A percentile compares a stretch with the other conserved stretches of the same genome.
phyloP scores from a whole-genome alignment of 495 filamentous ascomycete genomes.

The Podospora pseudoanserina region DNA sequence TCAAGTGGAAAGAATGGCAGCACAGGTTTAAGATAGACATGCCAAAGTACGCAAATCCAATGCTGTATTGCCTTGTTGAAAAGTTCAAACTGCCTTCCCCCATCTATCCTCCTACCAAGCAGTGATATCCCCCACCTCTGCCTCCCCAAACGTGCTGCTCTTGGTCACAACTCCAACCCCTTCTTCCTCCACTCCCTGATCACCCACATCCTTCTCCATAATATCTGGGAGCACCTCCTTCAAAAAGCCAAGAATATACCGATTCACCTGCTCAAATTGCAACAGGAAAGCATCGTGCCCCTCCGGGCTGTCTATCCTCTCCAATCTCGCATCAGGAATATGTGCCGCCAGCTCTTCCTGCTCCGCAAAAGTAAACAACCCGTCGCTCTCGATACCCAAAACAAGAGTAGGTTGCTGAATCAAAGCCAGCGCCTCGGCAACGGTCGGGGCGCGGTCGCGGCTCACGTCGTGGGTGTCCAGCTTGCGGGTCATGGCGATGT shows the following conservation, averaged over 20 bases:
- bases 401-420: constrained; percentile 87
- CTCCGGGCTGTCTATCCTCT: constrained; percentile 87
- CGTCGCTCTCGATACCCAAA: constrained; percentile 89
- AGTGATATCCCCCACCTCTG: constrained; percentile 95
- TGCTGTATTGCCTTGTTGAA: background rate
- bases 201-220: constrained; percentile 61
- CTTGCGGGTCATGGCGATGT: constrained; percentile 97
- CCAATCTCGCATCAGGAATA: constrained; percentile 72
- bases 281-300: constrained; percentile 95
- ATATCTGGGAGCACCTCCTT: constrained; percentile 78
- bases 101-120: constrained; percentile 63
- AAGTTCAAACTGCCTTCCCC: background rate
- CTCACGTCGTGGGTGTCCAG: constrained; percentile 97
- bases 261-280: constrained; percentile 96
- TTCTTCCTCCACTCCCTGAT: constrained; percentile 41
- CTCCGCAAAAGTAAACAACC: constrained; percentile 93
- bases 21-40: background rate
- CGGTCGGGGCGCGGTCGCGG: constrained; percentile 59
- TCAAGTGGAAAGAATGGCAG: no score
- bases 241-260: constrained; percentile 80
- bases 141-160: constrained; percentile 87
- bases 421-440: constrained; percentile 69
- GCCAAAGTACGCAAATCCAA: background rate
- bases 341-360: constrained; percentile 84
- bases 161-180: constrained; percentile 58